Base-by-base conservation (phyloP, 2,329 filamentous ascomycete species). In the Byssochlamys sp. region DNA sequence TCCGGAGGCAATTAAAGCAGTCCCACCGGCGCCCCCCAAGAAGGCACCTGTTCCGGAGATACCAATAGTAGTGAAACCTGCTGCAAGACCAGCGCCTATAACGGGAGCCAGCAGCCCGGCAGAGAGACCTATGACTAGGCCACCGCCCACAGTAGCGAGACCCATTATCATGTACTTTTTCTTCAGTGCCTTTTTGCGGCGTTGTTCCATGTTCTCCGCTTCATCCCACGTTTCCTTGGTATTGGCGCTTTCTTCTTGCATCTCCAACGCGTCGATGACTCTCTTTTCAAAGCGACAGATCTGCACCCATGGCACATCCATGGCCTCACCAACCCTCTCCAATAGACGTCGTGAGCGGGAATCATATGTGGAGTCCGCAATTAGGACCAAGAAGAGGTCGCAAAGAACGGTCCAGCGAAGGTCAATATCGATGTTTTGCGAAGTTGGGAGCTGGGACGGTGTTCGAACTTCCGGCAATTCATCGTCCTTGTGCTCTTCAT, bases 211-310 rank as follows among this genome's bases (percentile, higher is more conserved):
- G 70, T 97, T 91, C 62, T 95, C 90, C 10, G 94, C 87, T 71
- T 99, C 94, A 63, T 96, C 95, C 94, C 94, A 99, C 62, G 92
- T 96, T 74, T 99, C 94, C 67, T 92, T 95, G 61, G 91, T 88
- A 4, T 19, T 24, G n/a, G 90, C 90, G 52, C 89, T 86, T 72
- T 97, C 91, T 74, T 97, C 91, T 74, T 97, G 92, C 90, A 99
- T 96, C 73, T 99, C 94, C 25, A 99, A 78, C 0, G 94, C 91
- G 73, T 99, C 94, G 6, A 94, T 96, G 4, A 99, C 90, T 55
- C 91, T 87, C 76, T 96, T 97, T 75, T 99, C 94, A 67, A 99
- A 99, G 45, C 90, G 86, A 73, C 91, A 95, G 58, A 97, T 95
- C 63, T 99, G 94, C 56, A 95, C 79, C 90, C 90, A 95, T 11